Base-by-base conservation (phyloP, 768 basidiomycete species). In the Calocera viscosa region DNA sequence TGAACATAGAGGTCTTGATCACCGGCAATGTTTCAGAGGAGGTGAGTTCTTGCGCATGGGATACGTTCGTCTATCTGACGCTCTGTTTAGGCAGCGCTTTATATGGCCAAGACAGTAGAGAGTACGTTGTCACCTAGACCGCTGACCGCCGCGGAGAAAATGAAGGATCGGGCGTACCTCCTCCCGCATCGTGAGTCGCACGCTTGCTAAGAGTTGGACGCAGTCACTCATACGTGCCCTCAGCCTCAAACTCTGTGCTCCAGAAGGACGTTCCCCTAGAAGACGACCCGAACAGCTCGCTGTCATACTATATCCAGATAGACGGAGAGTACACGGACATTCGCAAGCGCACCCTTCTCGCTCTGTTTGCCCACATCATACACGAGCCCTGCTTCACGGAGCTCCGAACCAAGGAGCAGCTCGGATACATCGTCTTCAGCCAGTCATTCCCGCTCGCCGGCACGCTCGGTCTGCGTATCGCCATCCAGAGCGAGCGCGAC, bases 311-410 rank as follows among this genome's bases (percentile, higher is more conserved):
- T 74, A 77, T 90, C 67, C 87, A 91, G 72, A 81, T 90, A 68
- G 24, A 26, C 26, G 94, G 94, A 12, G 80, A 85, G 40, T 74
- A 85, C 34, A 78, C 79, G 7, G 84, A 94, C 73, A 81, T 84
- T 53, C 80, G 75, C 22, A 77, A 84, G 12, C 86, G 94, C 2
- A 86, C 90, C 28, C 80, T 81, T 1, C 81, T 87, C 26, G 77
- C 85, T 1, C 81, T 99, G 16, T 84, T 97, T 26, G 82, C 82
- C 0, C 91, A 94, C 71, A 89, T 98, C 67, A 80, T 94, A 39
- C 80, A 82, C n/a, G 96, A 99, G 72, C 95, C 94, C 0, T 84
- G 89, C 11, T 99, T 98, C 77, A 87, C 95, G 73, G 79, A 86
- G 26, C 82, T 99, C 33, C 87, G 96, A 32, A 97, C 94, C 2